Evolutionary conservation across 139 green algal genomes (phyloP).

Genomic region (Choricystis sp.): DNA sequence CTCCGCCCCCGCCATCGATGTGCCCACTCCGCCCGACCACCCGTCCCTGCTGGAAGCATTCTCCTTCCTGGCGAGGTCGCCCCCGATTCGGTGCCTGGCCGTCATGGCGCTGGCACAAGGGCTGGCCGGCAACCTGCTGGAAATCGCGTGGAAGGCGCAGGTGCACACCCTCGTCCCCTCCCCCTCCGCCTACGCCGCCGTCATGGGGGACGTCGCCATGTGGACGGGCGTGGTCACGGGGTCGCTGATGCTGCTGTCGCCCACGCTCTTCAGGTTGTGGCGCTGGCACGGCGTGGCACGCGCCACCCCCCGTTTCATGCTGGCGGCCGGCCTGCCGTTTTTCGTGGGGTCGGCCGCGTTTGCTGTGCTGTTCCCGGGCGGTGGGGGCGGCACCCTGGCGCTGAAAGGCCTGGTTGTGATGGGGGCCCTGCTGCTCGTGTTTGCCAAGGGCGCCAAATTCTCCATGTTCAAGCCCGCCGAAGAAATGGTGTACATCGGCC

Average conservation of each 20-base stretch:
- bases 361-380: constrained; percentile 1
- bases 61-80: constrained; percentile 33
- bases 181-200: constrained; percentile 59
- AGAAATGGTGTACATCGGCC: constrained; percentile 79
- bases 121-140: constrained; percentile 71
- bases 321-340: constrained; percentile 44
- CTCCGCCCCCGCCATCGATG: background rate
- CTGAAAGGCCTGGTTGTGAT: constrained; percentile 32
- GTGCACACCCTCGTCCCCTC: constrained; percentile 65
- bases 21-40: background rate
- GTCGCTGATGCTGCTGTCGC: constrained; percentile 60
- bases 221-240: constrained; percentile 66
- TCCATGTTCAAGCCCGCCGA: constrained; percentile 85
- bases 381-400: background rate
- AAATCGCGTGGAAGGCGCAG: constrained; percentile 87
- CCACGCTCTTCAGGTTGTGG: constrained; percentile 61
- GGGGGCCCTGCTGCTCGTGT: constrained; percentile 61
- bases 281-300: constrained; percentile 62
- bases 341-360: constrained; percentile 54
- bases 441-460: constrained; percentile 74
- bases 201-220: constrained; percentile 71
- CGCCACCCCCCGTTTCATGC: constrained; percentile 48
- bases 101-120: constrained; percentile 78
- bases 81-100: constrained; percentile 73
- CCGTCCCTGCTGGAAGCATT: constrained; percentile 28